Percentiles rank a stretch among this genome's conserved stretches.
These are phyloP conservation scores for Emmonsia crescens DNA, from an alignment of 2,329 filamentous ascomycete species.

Conservation along the genomic window DNA sequence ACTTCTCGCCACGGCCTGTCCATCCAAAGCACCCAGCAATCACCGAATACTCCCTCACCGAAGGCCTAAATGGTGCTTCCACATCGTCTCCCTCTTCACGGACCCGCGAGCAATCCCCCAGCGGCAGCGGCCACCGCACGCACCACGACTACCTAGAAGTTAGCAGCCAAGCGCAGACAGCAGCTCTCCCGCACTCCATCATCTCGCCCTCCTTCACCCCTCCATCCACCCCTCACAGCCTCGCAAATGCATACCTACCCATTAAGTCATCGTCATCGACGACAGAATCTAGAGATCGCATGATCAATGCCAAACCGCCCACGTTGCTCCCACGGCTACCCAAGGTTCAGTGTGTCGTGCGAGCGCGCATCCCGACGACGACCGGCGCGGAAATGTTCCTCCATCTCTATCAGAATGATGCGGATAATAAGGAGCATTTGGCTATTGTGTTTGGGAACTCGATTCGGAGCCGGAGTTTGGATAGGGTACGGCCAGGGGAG, in stretches of 20 bases:
- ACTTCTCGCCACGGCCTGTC: constrained; percentile 32
- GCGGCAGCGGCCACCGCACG: constrained; percentile 2
- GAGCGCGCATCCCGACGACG: constrained; percentile 88
- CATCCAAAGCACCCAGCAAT: constrained; percentile 14
- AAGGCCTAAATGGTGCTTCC: background rate
- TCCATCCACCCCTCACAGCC: constrained; percentile 24
- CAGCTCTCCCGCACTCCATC: constrained; percentile 41
- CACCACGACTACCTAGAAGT: constrained; percentile 17
- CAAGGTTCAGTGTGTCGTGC: constrained; percentile 82
- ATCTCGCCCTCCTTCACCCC: constrained; percentile 44
- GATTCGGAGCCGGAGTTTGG: constrained; percentile 60
- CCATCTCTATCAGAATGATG: constrained; percentile 84
- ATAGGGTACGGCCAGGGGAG: constrained; percentile 36
- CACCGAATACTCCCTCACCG: constrained; percentile 17
- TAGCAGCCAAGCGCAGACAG: constrained; percentile 22
- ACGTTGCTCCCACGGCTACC: constrained; percentile 66
- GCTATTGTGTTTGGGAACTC: constrained; percentile 90
- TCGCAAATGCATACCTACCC: constrained; percentile 26
- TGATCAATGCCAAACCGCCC: constrained; percentile 46
- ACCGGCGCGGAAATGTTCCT: constrained; percentile 92
- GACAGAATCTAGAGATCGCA: constrained; percentile 14
- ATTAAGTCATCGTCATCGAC: constrained; percentile 21
- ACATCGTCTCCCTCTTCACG: constrained; percentile 3
- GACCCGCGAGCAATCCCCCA: background rate
- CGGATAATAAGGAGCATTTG: constrained; percentile 90